Evolutionary conservation across 164 flowering plant genomes (phyloP).

Genomic region (Amborella trichopoda): DNA sequence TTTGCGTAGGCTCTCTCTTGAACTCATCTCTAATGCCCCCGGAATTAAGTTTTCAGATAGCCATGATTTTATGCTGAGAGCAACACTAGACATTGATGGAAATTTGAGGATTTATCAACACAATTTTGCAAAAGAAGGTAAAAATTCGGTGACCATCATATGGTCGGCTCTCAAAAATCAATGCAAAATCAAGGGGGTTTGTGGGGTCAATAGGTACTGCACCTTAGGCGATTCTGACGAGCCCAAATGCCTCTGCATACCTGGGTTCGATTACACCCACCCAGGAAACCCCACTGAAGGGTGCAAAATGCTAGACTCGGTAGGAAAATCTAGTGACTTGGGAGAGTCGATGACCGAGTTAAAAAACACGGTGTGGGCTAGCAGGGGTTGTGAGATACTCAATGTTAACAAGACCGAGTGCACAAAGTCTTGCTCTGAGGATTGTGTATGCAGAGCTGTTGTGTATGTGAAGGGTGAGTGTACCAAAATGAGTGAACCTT

Average conservation of each 20-base stretch:
- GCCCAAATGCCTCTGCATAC: neutral
- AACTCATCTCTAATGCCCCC: no score
- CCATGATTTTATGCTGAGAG: no score
- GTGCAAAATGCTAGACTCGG: neutral
- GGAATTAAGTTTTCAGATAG: no score
- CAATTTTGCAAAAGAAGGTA: no score
- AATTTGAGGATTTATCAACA: no score
- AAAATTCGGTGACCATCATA: no score
- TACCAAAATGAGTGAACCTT: constrained; percentile 14
- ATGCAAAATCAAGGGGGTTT: neutral
- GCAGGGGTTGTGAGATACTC: neutral
- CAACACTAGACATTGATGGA: no score
- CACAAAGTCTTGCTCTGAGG: constrained; percentile 10
- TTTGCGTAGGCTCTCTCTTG: no score
- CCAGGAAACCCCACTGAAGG: neutral
- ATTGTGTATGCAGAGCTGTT: constrained; percentile 12
- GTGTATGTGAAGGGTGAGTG: constrained; percentile 2
- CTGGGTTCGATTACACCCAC: neutral
- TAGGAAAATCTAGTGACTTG: neutral
- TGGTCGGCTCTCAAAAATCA: neutral
- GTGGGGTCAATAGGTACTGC: neutral
- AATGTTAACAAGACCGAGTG: constrained; percentile 1
- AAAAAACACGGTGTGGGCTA: neutral
- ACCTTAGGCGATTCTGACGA: neutral
- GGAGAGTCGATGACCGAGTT: no score